Percentiles rank a stretch among this genome's conserved stretches.
Evolutionary conservation across 176 grass and related monocot species (phyloP).

Genomic region (Puya raimondii): DNA sequence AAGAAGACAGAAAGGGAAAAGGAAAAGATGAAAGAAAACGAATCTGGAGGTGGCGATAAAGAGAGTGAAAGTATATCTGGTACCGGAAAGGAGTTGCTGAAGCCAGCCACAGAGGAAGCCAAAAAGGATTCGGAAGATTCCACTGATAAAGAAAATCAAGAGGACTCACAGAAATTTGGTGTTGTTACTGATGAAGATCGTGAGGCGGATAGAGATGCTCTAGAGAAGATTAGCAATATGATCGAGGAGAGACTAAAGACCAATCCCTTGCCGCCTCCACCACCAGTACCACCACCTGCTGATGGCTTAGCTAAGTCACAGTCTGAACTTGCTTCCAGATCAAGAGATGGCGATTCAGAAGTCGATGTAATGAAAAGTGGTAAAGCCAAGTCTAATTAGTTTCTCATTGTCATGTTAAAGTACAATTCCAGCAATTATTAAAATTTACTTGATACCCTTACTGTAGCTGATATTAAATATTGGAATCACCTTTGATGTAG

Average conservation of each 20-base stretch:
- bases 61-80: constrained; percentile 2
- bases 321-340: constrained; percentile 40
- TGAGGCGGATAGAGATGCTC: constrained; percentile 47
- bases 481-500: constrained; percentile 25
- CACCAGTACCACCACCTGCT: constrained; percentile 33
- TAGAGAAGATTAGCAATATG: constrained; percentile 62
- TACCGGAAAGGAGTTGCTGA: constrained; percentile 33
- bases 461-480: neutral
- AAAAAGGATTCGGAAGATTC: constrained; percentile 39
- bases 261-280: constrained; percentile 62
- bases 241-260: constrained; percentile 87
- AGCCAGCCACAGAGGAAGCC: constrained; percentile 35
- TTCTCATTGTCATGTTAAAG: constrained; percentile 6
- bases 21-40: constrained; percentile 59
- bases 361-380: constrained; percentile 55
- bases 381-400: constrained; percentile 10
- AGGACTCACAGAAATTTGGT: constrained; percentile 55
- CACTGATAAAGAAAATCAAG: constrained; percentile 48
- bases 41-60: constrained; percentile 32
- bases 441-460: neutral
- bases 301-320: constrained; percentile 28
- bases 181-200: constrained; percentile 78
- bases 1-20: constrained; percentile 76
- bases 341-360: constrained; percentile 46
- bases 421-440: constrained; percentile 1